Conservation (phyloP, 768 basidiomycete genomes). For the Botryobasidium botryosum region DNA sequence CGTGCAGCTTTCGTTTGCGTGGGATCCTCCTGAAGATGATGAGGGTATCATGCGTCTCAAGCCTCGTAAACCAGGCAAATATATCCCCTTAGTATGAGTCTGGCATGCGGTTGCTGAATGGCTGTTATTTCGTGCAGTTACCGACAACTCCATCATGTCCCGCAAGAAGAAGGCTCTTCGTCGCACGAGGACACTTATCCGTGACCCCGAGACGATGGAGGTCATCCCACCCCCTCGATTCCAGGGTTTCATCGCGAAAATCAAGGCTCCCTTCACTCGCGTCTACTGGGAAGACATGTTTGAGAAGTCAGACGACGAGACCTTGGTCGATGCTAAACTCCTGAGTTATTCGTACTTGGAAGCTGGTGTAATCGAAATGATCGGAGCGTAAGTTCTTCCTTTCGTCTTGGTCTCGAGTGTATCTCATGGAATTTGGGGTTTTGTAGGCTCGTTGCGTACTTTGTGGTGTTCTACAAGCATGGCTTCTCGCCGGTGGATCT, state of each 20-base stretch:
- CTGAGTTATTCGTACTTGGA: constrained; percentile 53
- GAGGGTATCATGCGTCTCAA: constrained; percentile 51
- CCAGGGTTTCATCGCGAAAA: constrained; percentile 22
- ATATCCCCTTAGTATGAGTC: too few species aligned
- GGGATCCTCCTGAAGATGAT: constrained; percentile 48
- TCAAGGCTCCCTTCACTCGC: constrained; percentile 38
- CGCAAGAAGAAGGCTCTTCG: constrained; percentile 41
- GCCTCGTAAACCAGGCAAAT: constrained; percentile 51
- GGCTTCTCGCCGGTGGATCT: constrained; percentile 47
- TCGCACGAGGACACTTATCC: constrained; percentile 34
- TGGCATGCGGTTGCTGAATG: too few species aligned
- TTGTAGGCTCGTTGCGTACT: constrained; percentile 40
- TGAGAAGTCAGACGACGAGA: constrained; percentile 37
- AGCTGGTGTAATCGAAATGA: constrained; percentile 41
- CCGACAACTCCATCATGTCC: constrained; percentile 32
- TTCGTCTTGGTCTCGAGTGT: not conserved
- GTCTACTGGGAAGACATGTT: constrained; percentile 41
- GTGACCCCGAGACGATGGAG: constrained; percentile 37
- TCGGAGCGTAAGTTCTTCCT: constrained; percentile 31
- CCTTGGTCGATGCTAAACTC: constrained; percentile 41
- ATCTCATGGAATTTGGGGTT: not conserved
- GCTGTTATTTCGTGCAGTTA: constrained; percentile 27
- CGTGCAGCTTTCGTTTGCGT: constrained; percentile 47
- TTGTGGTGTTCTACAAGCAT: constrained; percentile 44
- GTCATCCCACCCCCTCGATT: constrained; percentile 27